Conservation (phyloP, 2,329 filamentous ascomycete species). For the Coniella vitis region DNA sequence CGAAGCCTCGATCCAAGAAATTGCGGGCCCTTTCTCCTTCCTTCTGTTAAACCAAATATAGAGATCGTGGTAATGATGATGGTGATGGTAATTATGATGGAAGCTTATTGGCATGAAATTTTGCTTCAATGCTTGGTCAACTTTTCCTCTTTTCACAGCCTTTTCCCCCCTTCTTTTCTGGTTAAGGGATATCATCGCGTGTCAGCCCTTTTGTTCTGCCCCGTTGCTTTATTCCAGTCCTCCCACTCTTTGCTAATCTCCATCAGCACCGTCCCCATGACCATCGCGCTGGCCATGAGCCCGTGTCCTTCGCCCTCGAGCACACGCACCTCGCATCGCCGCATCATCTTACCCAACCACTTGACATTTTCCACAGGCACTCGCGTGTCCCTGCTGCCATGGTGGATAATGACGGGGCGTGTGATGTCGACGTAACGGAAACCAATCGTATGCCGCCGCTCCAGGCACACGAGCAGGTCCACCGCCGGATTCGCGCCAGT, state of each 20-base stretch:
- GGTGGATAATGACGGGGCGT: slow-evolving; percentile 84
- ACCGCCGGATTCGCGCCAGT: slow-evolving; percentile 89
- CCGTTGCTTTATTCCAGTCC: slow-evolving; percentile 64
- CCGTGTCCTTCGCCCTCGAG: slow-evolving; percentile 90
- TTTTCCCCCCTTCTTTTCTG: background rate
- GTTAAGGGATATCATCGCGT: background rate
- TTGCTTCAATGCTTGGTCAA: background rate
- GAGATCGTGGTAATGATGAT: background rate
- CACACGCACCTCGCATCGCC: slow-evolving; percentile 82
- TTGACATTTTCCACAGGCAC: slow-evolving; percentile 92
- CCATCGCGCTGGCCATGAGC: slow-evolving; percentile 85
- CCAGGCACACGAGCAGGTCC: slow-evolving; percentile 85
- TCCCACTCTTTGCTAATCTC: slow-evolving; percentile 95
- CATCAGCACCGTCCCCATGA: slow-evolving; percentile 91
- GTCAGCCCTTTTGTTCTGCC: slow-evolving; percentile 7
- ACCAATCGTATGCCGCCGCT: slow-evolving; percentile 83
- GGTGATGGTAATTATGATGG: no score
- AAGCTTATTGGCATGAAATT: background rate
- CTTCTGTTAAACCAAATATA: background rate
- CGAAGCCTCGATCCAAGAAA: no score
- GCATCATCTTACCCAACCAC: slow-evolving; percentile 93
- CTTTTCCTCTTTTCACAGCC: background rate
- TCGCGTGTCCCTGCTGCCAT: slow-evolving; percentile 81
- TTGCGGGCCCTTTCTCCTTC: no score
- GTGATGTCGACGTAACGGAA: slow-evolving; percentile 97